Conservation (phyloP, 2,329 filamentous ascomycete genomes). For the Penicillium sp. region DNA sequence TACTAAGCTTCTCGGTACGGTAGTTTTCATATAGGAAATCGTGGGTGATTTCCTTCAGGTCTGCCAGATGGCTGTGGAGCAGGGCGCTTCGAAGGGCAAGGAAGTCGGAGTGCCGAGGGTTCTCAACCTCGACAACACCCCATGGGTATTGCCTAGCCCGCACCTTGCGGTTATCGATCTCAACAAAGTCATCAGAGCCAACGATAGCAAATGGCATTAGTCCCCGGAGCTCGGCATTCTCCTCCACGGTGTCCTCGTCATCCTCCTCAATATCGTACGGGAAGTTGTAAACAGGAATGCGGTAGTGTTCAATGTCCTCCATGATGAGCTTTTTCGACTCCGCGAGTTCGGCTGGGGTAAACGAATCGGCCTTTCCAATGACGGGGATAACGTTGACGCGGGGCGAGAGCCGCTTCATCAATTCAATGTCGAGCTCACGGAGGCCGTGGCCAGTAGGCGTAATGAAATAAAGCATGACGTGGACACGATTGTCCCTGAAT, state of each 20-base stretch:
- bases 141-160: slow-evolving; percentile 97
- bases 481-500: slow-evolving; percentile 98
- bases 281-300: slow-evolving; percentile 99
- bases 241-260: slow-evolving; percentile 98
- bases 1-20: slow-evolving; percentile 99
- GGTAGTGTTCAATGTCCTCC: slow-evolving; percentile 99
- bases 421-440: slow-evolving; percentile 97
- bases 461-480: slow-evolving; percentile 99
- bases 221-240: slow-evolving; percentile 95
- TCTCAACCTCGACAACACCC: slow-evolving; percentile 99
- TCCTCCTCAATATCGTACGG: slow-evolving; percentile 99
- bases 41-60: slow-evolving; percentile 99
- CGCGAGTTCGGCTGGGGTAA: slow-evolving; percentile 93
- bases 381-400: slow-evolving; percentile 99
- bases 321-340: slow-evolving; percentile 99
- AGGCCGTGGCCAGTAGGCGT: slow-evolving; percentile 97
- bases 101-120: slow-evolving; percentile 98
- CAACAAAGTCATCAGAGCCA: slow-evolving; percentile 91
- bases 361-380: slow-evolving; percentile 96
- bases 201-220: slow-evolving; percentile 99
- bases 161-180: slow-evolving; percentile 90
- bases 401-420: slow-evolving; percentile 98
- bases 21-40: slow-evolving; percentile 99
- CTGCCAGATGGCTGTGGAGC: slow-evolving; percentile 95
- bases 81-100: slow-evolving; percentile 94